phyloP scores from a whole-genome alignment of 495 filamentous ascomycete species.

The Glonium stellatum region DNA sequence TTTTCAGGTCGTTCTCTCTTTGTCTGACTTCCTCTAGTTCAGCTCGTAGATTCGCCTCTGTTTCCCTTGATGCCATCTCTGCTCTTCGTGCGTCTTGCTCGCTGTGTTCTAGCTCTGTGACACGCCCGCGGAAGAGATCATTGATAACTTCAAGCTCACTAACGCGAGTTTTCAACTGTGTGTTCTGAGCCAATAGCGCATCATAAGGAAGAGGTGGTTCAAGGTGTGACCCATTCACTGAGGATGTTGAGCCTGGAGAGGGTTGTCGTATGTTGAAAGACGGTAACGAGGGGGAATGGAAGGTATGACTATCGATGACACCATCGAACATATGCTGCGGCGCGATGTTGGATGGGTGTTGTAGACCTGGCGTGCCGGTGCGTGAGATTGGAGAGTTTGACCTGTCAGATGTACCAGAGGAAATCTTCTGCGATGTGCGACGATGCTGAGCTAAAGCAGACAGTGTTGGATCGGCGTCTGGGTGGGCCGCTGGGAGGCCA shows the following conservation, averaged over 20 bases:
- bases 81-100: constrained; percentile 59
- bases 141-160: constrained; percentile 94
- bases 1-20: constrained; percentile 76
- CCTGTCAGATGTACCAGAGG: constrained; percentile 66
- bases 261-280: constrained; percentile 51
- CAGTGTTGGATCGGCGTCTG: constrained; percentile 50
- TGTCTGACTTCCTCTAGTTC: constrained; percentile 68
- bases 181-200: constrained; percentile 66
- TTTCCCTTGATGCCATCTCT: constrained; percentile 46
- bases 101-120: constrained; percentile 76
- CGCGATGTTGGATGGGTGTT: constrained; percentile 57
- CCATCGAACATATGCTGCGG: constrained; percentile 75
- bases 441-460: constrained; percentile 47
- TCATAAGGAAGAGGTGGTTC: constrained; percentile 78
- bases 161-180: constrained; percentile 79
- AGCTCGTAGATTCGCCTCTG: constrained; percentile 55
- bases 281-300: constrained; percentile 50
- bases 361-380: constrained; percentile 62
- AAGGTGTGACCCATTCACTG: constrained; percentile 65
- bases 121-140: constrained; percentile 81
- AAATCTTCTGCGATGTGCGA: constrained; percentile 63
- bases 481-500: constrained; percentile 51
- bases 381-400: constrained; percentile 83
- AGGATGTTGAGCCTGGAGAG: constrained; percentile 62
- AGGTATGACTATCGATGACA: constrained; percentile 54